Evolutionary conservation across 108 stramenopile species (phyloP).

Genomic region (Pseudonitzschia multiseries): DNA sequence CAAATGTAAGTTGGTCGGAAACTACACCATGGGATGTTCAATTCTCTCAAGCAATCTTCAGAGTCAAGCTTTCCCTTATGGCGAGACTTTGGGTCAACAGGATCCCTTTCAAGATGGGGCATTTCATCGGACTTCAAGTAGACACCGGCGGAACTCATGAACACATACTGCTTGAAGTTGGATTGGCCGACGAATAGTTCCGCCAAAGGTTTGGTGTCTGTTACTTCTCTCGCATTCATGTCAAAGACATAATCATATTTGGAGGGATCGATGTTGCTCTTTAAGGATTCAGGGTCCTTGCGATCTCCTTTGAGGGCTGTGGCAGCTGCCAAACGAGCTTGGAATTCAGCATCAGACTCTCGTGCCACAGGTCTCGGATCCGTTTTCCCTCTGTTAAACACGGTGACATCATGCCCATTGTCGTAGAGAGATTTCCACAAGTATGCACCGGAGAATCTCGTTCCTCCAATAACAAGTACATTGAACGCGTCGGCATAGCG

Average conservation of each 20-base stretch:
- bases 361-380: conserved; percentile 27
- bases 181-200: conserved; percentile 25
- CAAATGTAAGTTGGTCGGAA: conserved; percentile 47
- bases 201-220: conserved; percentile 31
- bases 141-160: conserved; percentile 40
- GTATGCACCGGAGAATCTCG: conserved; percentile 37
- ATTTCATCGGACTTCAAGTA: conserved; percentile 38
- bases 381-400: conserved; percentile 41
- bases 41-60: conserved; percentile 21
- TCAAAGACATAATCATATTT: conserved; percentile 39
- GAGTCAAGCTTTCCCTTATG: conserved; percentile 41
- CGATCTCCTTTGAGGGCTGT: conserved; percentile 31
- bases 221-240: conserved; percentile 39
- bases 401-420: conserved; percentile 32
- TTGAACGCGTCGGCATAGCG: conserved; percentile 20
- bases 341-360: conserved; percentile 24
- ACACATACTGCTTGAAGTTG: conserved; percentile 37
- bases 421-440: conserved; percentile 41
- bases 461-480: conserved; percentile 39
- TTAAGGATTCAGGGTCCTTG: conserved; percentile 25
- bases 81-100: conserved; percentile 35
- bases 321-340: conserved; percentile 30
- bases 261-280: conserved; percentile 29
- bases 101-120: conserved; percentile 38
- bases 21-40: conserved; percentile 36